A percentile compares a stretch with the other conserved stretches of the same genome.
These are phyloP conservation scores for Colletotrichum sublineola DNA, from an alignment of 2,329 filamentous ascomycete genomes.

Conservation along the genomic window DNA sequence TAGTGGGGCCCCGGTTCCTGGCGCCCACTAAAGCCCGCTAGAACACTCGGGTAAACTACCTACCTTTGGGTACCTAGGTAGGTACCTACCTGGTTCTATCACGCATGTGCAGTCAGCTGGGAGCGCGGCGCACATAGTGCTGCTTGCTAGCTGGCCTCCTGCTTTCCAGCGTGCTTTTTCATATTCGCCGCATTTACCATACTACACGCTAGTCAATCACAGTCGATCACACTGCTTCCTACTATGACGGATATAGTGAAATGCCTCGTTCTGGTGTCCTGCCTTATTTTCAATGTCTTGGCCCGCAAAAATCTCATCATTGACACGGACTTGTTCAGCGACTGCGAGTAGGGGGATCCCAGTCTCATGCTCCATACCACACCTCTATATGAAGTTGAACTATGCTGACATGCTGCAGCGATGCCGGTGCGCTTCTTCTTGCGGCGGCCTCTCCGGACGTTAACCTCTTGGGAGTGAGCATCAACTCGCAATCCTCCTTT, in stretches of 20 bases:
- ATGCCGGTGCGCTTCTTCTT: conserved; percentile 57
- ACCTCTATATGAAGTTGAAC: neutral
- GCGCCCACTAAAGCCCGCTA: neutral
- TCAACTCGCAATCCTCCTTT: conserved; percentile 58
- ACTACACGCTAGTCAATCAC: neutral
- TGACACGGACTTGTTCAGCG: conserved; percentile 62
- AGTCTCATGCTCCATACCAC: neutral
- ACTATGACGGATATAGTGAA: neutral
- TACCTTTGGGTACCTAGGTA: too few species aligned
- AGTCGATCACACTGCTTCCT: too few species aligned
- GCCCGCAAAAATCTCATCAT: conserved; percentile 56
- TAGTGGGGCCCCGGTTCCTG: conserved; percentile 1
- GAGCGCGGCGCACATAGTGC: neutral
- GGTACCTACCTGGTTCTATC: too few species aligned
- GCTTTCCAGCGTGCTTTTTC: neutral
- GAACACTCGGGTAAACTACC: neutral
- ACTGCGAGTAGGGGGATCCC: conserved; percentile 56
- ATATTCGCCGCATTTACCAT: too few species aligned
- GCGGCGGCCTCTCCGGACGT: conserved; percentile 53
- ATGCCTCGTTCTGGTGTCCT: neutral
- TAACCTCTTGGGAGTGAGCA: conserved; percentile 56
- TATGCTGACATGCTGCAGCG: conserved; percentile 47
- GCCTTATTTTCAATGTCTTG: neutral
- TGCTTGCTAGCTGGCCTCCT: neutral
- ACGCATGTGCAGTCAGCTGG: neutral